These are phyloP conservation scores for Schoenoplectus triqueter DNA, from an alignment of 202 grass and related monocot genomes.

Conservation along the genomic window DNA sequence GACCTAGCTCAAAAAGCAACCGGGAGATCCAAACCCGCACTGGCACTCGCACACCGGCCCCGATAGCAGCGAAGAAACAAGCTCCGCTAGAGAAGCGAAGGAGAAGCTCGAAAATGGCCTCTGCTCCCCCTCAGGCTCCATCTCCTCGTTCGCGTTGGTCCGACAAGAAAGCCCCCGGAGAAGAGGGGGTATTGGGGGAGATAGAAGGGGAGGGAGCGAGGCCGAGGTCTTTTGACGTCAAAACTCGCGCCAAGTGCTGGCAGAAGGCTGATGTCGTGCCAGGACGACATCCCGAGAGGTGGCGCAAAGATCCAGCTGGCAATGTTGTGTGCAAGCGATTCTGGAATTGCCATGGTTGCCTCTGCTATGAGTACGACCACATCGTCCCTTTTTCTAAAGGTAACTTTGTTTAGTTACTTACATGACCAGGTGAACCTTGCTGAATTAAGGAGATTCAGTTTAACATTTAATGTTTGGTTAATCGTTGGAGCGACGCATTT, in stretches of 20 bases:
- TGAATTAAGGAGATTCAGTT: not conserved
- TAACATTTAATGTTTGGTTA: not conserved
- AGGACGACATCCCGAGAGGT: slow-evolving; percentile 81
- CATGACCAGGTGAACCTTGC: not conserved
- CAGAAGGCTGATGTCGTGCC: slow-evolving; percentile 63
- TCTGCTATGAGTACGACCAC: slow-evolving; percentile 95
- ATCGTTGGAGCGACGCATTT: not conserved
- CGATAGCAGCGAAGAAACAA: slow-evolving; percentile 18
- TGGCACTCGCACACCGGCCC: not conserved
- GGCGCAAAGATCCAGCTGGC: slow-evolving; percentile 72
- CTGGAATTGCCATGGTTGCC: slow-evolving; percentile 88
- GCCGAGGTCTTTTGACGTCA: slow-evolving; percentile 75
- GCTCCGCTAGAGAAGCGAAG: not conserved
- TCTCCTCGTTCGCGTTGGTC: slow-evolving; percentile 33
- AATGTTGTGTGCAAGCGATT: slow-evolving; percentile 87
- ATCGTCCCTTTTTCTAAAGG: slow-evolving; percentile 90
- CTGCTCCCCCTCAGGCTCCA: slow-evolving; percentile 38
- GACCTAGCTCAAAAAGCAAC: not conserved
- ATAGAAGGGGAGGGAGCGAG: slow-evolving; percentile 43
- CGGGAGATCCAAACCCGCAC: not conserved
- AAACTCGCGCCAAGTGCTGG: slow-evolving; percentile 72
- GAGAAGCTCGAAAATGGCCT: slow-evolving; percentile 29
- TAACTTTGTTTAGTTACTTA: not conserved
- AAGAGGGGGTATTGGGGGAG: slow-evolving; percentile 26
- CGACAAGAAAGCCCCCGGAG: slow-evolving; percentile 24